Conservation (phyloP, 768 basidiomycete genomes). For the Mycena rosella region DNA sequence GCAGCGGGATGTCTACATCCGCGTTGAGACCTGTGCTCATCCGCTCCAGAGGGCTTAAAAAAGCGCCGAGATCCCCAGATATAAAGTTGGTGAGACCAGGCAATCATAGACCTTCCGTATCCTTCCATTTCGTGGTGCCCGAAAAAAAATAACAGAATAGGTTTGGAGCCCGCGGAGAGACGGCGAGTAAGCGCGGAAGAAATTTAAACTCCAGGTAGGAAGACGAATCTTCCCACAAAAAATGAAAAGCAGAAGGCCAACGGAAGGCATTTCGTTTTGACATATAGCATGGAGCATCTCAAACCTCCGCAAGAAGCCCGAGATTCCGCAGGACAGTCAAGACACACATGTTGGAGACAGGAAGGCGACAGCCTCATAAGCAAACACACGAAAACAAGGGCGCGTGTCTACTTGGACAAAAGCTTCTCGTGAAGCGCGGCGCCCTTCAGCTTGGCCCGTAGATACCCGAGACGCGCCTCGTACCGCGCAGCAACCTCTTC, state of each 20-base stretch:
- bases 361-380: neutral
- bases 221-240: too few species aligned
- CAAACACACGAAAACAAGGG: constrained; percentile 13
- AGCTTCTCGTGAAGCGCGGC: constrained; percentile 89
- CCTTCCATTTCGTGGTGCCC: neutral
- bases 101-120: neutral
- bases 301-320: neutral
- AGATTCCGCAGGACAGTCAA: constrained; percentile 1
- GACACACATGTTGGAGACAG: neutral
- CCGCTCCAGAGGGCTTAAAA: neutral
- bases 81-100: neutral
- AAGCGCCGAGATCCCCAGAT: neutral
- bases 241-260: too few species aligned
- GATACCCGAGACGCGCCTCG: constrained; percentile 80
- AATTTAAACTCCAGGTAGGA: too few species aligned
- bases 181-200: too few species aligned
- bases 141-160: too few species aligned
- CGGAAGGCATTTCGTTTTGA: too few species aligned
- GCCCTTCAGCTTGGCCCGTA: constrained; percentile 85
- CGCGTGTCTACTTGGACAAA: constrained; percentile 50
- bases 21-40: constrained; percentile 14
- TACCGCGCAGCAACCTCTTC: constrained; percentile 81
- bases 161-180: too few species aligned
- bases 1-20: constrained; percentile 2
- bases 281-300: neutral